Percentiles rank a stretch among this genome's conserved stretches.
phyloP scores from a whole-genome alignment of 2,329 filamentous ascomycete genomes.

The Fusarium nisikadoi region DNA sequence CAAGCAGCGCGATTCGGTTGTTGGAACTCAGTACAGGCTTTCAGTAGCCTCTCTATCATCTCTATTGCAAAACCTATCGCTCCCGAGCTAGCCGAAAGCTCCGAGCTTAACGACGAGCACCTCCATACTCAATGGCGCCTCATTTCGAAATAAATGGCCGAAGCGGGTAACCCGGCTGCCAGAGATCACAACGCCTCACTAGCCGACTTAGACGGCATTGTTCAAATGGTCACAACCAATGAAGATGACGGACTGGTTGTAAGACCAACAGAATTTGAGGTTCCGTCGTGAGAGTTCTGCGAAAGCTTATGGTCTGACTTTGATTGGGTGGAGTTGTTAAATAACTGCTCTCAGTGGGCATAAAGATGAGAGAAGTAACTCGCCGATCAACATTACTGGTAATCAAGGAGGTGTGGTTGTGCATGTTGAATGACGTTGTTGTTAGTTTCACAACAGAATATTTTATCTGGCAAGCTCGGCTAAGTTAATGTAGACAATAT shows the following conservation, averaged over 20 bases:
- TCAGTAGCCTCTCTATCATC: neutral
- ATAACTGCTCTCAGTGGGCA: neutral
- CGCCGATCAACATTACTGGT: neutral
- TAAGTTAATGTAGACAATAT: neutral
- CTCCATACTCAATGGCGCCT: neutral
- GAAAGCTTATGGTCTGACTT: neutral
- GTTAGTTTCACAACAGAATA: neutral
- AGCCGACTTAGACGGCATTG: neutral
- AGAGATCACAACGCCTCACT: neutral
- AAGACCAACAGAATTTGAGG: neutral
- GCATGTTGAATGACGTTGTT: neutral
- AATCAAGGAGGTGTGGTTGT: neutral
- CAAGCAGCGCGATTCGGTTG: neutral
- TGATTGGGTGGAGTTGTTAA: neutral
- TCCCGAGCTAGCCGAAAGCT: neutral
- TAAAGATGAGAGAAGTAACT: neutral
- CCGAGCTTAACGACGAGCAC: neutral
- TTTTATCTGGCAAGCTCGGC: neutral
- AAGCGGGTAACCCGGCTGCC: neutral
- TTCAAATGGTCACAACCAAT: neutral
- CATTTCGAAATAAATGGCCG: neutral
- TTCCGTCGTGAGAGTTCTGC: neutral
- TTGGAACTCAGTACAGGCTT: neutral
- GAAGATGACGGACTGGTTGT: neutral
- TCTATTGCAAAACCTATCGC: neutral